These are phyloP conservation scores for Lactarius trivialis DNA, from an alignment of 768 basidiomycete species.

Conservation along the genomic window DNA sequence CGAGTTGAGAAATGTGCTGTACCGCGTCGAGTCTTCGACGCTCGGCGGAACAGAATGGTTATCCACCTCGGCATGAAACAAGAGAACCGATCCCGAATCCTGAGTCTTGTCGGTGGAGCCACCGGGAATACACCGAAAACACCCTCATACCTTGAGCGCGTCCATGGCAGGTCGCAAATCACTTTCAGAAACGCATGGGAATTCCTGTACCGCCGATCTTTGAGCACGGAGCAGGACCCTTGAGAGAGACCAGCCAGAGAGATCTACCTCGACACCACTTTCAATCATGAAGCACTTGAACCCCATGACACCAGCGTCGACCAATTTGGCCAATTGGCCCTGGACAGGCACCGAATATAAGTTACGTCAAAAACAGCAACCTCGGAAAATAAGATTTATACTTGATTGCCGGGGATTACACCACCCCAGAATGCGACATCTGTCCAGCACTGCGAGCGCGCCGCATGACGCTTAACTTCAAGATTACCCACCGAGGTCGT, in stretches of 20 bases:
- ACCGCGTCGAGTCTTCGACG: conserved; percentile 44
- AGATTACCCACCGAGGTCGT: conserved; percentile 83
- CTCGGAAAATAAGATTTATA: conserved; percentile 24
- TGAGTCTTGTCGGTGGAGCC: conserved; percentile 29
- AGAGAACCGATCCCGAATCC: conserved; percentile 62
- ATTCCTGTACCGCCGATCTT: conserved; percentile 54
- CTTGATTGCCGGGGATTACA: conserved; percentile 88
- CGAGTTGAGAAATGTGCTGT: conserved; percentile 79
- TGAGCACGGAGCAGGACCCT: background rate
- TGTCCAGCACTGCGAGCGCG: conserved; percentile 63
- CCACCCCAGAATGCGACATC: conserved; percentile 96
- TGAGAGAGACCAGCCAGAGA: background rate
- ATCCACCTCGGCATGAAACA: conserved; percentile 93
- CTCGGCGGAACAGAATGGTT: conserved; percentile 27
- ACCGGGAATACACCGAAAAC: no score
- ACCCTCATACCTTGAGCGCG: conserved; percentile 55
- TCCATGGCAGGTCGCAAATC: conserved; percentile 69
- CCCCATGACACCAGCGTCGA: conserved; percentile 79
- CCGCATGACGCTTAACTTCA: conserved; percentile 60
- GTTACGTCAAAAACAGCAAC: background rate
- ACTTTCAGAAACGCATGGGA: conserved; percentile 72
- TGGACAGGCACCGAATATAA: conserved; percentile 29
- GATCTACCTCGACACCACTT: conserved; percentile 83
- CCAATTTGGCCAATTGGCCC: conserved; percentile 68
- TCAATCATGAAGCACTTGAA: conserved; percentile 98